A percentile compares a stretch with the other conserved stretches of the same genome.
Evolutionary conservation across 345 rosid genomes (phyloP).

Genomic region (Syzygium oleosum): DNA sequence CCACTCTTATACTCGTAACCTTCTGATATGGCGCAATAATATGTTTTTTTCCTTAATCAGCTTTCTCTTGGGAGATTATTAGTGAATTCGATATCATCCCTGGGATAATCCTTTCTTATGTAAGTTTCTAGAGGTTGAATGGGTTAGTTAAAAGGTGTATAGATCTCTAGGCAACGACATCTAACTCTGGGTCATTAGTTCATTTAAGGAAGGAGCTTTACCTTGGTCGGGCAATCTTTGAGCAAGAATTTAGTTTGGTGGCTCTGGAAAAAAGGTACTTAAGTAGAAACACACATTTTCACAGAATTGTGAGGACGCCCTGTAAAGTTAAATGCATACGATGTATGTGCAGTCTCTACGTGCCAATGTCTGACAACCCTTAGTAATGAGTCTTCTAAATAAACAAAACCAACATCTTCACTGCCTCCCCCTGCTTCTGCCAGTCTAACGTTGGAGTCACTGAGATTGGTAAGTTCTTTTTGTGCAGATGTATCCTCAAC

Average conservation of each 20-base stretch:
- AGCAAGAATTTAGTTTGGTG: background rate
- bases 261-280: background rate
- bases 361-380: background rate
- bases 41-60: background rate
- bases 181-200: background rate
- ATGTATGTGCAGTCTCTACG: background rate
- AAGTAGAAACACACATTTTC: background rate
- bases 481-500: background rate
- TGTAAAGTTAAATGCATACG: background rate
- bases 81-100: background rate
- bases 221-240: background rate
- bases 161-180: background rate
- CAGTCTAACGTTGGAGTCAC: background rate
- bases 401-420: background rate
- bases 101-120: background rate
- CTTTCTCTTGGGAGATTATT: background rate
- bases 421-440: background rate
- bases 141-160: background rate
- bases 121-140: background rate
- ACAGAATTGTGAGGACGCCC: background rate
- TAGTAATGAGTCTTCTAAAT: background rate
- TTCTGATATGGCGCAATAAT: background rate
- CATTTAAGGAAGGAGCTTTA: background rate
- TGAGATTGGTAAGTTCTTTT: background rate
- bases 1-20: background rate